These are phyloP conservation scores for Malassezia restricta DNA, from an alignment of 1,284 basidiomycete species.

Conservation along the genomic window DNA sequence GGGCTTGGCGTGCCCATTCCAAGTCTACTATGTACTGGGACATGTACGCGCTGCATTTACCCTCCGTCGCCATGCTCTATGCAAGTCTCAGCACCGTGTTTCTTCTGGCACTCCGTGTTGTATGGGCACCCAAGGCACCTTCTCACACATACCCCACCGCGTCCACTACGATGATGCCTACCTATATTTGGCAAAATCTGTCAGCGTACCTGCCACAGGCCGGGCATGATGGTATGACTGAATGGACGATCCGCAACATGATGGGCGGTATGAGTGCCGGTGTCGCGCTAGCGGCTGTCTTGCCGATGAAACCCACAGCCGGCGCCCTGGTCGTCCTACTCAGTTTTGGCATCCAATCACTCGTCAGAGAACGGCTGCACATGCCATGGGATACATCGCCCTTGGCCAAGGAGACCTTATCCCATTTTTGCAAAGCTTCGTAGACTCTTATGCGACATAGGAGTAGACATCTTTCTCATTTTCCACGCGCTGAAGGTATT, in stretches of 20 bases:
- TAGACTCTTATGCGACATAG: neutral
- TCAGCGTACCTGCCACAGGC: neutral
- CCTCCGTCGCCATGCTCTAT: conserved; percentile 15
- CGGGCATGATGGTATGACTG: neutral
- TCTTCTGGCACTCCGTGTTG: conserved; percentile 11
- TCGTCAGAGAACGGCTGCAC: neutral
- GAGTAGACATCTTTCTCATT: conserved; percentile 48
- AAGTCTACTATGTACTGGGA: neutral
- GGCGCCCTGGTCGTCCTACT: neutral
- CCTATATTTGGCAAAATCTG: neutral
- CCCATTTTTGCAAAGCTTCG: neutral
- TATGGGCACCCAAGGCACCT: conserved; percentile 13
- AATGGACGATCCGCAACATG: conserved; percentile 19
- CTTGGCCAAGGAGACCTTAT: neutral
- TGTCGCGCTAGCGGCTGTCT: conserved; percentile 7
- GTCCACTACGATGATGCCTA: neutral
- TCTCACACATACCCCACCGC: neutral
- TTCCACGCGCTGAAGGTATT: conserved; percentile 86
- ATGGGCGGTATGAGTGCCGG: conserved; percentile 19
- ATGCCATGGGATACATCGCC: neutral
- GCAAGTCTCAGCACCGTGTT: conserved; percentile 10
- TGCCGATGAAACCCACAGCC: conserved; percentile 2
- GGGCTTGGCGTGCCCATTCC: neutral
- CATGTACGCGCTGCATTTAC: conserved; percentile 1
- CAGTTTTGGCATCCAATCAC: conserved; percentile 1